Evolutionary conservation across 2,329 filamentous ascomycete species (phyloP), one percentile per base, ranked within the genome.

Genomic region (Knoxdaviesia capensis): DNA sequence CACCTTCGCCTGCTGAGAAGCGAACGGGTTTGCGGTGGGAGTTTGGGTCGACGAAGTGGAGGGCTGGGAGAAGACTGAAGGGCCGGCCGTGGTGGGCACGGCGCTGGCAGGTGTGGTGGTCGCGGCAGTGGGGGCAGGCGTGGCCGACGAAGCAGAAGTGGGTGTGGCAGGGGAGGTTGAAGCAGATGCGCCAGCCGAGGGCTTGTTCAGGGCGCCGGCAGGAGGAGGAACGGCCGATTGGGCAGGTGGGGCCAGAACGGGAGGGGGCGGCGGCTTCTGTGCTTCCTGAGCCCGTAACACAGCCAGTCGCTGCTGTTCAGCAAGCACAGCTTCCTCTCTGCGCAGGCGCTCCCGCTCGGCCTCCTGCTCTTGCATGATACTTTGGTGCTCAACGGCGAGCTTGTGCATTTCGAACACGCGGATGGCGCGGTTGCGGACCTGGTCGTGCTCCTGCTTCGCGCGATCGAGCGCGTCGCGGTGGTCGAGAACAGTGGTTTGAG

Each of bases 401-500:
- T 65, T 58, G 44, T 72, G 60, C 36, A 68, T 55, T 45, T 67
- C 57, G 43, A 61, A 66, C 6, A 65, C 64, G 10, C 61, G 58
- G 34, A 70, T 54, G 6, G 69, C 69, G 31, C 58, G 58, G 42
- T 66, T 58, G 31, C 68, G 66, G 7, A 88, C 69, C 31, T 71
- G 66, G 34, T 80, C 71, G 54, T 86, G 81, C 51, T 79, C 71
- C 9, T 65, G 64, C 40, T 73, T 72, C 4, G 78, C 78, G 39
- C 70, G 69, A 38, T 70, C 71, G 10, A 88, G 67, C 9, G 79
- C 78, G 49, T 75, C 69, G 44, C 69, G 66, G 53, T 84, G 78
- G 43, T 64, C 65, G 40, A 69, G 62, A 52, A 77, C 75, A 33
- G 69, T 71, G 47, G 81, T 75, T 34, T 71, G 67, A 32, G 71